Evolutionary conservation across 1,284 basidiomycete genomes (phyloP).

Genomic region (Ustilago nuda): DNA sequence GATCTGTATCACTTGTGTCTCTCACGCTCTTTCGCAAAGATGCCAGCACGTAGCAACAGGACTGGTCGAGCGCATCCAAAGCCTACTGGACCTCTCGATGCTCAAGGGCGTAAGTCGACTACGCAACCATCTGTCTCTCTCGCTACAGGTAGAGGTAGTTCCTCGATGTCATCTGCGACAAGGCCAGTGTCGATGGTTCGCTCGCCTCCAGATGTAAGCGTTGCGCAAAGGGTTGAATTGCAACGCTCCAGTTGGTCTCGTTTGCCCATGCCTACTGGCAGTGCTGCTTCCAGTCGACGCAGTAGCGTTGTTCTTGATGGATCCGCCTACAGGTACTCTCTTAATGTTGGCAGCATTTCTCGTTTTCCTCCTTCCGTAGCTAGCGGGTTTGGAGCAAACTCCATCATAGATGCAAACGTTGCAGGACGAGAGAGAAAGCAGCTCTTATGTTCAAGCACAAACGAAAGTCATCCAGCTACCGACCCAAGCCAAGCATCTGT

Average conservation of each 20-base stretch:
- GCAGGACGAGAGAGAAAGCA: background rate
- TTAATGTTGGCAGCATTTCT: slow-evolving; percentile 21
- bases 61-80: background rate
- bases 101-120: background rate
- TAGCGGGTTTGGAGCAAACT: slow-evolving; percentile 24
- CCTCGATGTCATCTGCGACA: background rate
- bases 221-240: too few relatives aligned
- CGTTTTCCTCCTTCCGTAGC: slow-evolving; percentile 21
- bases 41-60: background rate
- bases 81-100: background rate
- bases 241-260: slow-evolving; percentile 8
- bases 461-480: background rate
- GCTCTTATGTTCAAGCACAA: background rate
- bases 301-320: slow-evolving; percentile 31
- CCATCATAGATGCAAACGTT: slow-evolving; percentile 15
- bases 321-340: slow-evolving; percentile 29
- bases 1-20: background rate
- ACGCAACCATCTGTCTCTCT: background rate
- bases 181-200: slow-evolving; percentile 3
- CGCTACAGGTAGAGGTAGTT: background rate
- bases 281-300: slow-evolving; percentile 18
- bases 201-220: background rate
- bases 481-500: slow-evolving; percentile 31
- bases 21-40: background rate
- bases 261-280: slow-evolving; percentile 10